Conservation (phyloP, 192 early-diverging fungal genomes). For the Coemansia sp. region DNA sequence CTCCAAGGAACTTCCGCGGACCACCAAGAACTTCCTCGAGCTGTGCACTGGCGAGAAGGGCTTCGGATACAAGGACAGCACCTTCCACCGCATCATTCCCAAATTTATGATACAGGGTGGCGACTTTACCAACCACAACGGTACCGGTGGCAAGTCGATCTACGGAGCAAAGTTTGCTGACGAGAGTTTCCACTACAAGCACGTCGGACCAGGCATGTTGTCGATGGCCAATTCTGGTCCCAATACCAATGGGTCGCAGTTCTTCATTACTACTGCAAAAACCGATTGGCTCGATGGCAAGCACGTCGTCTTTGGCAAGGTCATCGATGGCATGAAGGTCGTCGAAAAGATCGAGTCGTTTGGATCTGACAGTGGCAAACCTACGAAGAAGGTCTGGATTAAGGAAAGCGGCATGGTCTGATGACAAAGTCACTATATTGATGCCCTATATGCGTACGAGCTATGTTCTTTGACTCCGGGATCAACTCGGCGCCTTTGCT, state of each 20-base stretch:
- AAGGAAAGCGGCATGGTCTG: slow-evolving; percentile 69
- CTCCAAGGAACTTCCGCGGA: slow-evolving; percentile 81
- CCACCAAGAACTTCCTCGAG: slow-evolving; percentile 89
- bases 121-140: slow-evolving; percentile 74
- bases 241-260: slow-evolving; percentile 83
- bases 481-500: too few relatives aligned
- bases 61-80: slow-evolving; percentile 62
- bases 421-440: neutral
- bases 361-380: slow-evolving; percentile 55
- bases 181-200: slow-evolving; percentile 74
- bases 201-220: slow-evolving; percentile 64
- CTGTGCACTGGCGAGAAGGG: slow-evolving; percentile 52
- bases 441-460: too few relatives aligned
- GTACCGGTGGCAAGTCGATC: slow-evolving; percentile 79
- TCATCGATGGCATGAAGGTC: slow-evolving; percentile 70
- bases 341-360: slow-evolving; percentile 74
- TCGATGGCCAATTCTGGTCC: slow-evolving; percentile 84
- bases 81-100: slow-evolving; percentile 86
- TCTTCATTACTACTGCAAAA: slow-evolving; percentile 73
- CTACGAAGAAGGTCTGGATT: slow-evolving; percentile 62
- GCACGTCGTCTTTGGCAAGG: slow-evolving; percentile 81
- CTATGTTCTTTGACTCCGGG: too few relatives aligned
- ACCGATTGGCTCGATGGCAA: slow-evolving; percentile 75
- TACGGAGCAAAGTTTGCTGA: slow-evolving; percentile 78
- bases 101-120: slow-evolving; percentile 89